Evolutionary conservation across 1,139 yeast species (phyloP), one percentile per base, ranked within the genome.

Genomic region (Debaryomycetaceae sp.): DNA sequence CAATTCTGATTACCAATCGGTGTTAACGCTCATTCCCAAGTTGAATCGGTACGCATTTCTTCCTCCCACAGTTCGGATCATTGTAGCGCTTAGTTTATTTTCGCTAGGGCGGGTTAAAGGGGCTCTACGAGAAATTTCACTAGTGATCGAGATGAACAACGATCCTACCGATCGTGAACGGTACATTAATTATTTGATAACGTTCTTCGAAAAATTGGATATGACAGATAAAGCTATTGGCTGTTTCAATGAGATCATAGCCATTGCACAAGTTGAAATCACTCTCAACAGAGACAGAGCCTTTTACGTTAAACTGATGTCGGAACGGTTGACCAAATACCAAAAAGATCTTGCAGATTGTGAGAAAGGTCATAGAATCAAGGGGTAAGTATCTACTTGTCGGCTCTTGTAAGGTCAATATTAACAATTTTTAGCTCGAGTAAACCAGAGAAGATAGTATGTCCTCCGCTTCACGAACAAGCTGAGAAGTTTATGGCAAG

Each of bases 91-190:
- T 9, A 47, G 59, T 1, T 46, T 64, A 24, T 56, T 61, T 41
- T 40, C 45, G 11, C 35, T 64, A 7, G 67, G 69, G 0, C 42
- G 70, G 18, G 36, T 48, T 8, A 50, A 50, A 8, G 57, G 57
- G 5, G 65, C 59, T 0, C 44, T 63, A 14, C 42, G 69, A 24
- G 61, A 62, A 39, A 40, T 61, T 14, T 53, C 66, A 1, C 31
- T 64, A 11, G 53, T 61, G 1, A 55, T 63, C 7, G 70, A 65
- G 41, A 38, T 50, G 22, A 61, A 61, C 34, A 34, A 43, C 11
- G 47, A 48, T 35, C 39, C 43, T 0, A 35, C 33, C 5, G 53
- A 50, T 17, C 44, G 56, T 34, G 50, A 50, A 16, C 37, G 51
- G 34, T 46, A 53, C 17, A 45, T 62, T 6, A 19, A 36, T 13